Evolutionary conservation across 2,329 filamentous ascomycete genomes (phyloP).

Genomic region (Dendrostoma leiphaemia): DNA sequence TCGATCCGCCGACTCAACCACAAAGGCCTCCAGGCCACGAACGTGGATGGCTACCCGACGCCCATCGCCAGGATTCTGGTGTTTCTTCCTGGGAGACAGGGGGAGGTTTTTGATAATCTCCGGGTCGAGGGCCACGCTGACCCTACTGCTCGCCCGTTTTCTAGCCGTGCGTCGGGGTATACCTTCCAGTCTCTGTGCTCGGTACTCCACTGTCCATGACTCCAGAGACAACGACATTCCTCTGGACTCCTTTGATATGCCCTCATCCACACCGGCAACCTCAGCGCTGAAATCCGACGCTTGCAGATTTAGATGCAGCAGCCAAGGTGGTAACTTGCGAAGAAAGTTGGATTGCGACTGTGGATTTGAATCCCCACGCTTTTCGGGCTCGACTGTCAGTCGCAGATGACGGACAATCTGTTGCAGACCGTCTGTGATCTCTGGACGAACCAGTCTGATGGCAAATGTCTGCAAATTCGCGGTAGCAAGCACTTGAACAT

Average conservation of each 20-base stretch:
- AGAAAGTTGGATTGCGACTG: slow-evolving; percentile 65
- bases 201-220: slow-evolving; percentile 85
- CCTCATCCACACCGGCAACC: slow-evolving; percentile 81
- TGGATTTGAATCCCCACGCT: slow-evolving; percentile 46
- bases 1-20: slow-evolving; percentile 82
- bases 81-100: slow-evolving; percentile 53
- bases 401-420: slow-evolving; percentile 87
- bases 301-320: slow-evolving; percentile 79
- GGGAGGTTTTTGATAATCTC: slow-evolving; percentile 55
- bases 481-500: slow-evolving; percentile 77
- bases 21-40: slow-evolving; percentile 82
- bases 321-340: slow-evolving; percentile 77
- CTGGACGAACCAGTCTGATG: slow-evolving; percentile 83
- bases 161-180: slow-evolving; percentile 57
- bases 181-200: slow-evolving; percentile 72
- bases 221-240: slow-evolving; percentile 86
- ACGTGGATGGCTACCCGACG: slow-evolving; percentile 78
- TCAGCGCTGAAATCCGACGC: slow-evolving; percentile 88
- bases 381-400: slow-evolving; percentile 65
- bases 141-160: slow-evolving; percentile 72
- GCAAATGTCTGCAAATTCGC: slow-evolving; percentile 84
- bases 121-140: slow-evolving; percentile 65
- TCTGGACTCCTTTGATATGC: slow-evolving; percentile 77
- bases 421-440: slow-evolving; percentile 88
- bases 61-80: slow-evolving; percentile 66